Evolutionary conservation across 495 filamentous ascomycete genomes (phyloP).

Genomic region (Staphylotrichum tortipilum): DNA sequence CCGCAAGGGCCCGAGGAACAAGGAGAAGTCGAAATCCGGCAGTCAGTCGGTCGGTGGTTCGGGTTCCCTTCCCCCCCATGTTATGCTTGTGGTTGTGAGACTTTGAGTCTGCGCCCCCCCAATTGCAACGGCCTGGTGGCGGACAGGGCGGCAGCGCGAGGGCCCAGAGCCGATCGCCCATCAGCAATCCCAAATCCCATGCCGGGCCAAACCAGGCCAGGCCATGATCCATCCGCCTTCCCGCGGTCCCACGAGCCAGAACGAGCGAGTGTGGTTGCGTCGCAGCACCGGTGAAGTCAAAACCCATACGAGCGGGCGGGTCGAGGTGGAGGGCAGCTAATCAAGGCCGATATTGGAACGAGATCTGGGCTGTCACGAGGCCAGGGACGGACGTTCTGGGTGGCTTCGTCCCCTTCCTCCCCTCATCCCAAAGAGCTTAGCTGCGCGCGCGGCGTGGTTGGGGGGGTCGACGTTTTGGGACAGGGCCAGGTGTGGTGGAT

Average conservation of each 20-base stretch:
- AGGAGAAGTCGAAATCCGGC: constrained; percentile 7
- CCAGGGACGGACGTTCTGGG: not conserved
- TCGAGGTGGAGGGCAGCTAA: constrained; percentile 4
- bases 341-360: constrained; percentile 12
- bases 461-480: too few relatives aligned
- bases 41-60: not conserved
- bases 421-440: constrained; percentile 3
- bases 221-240: not conserved
- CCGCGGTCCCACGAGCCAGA: constrained; percentile 5
- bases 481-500: not conserved
- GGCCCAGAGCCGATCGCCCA: not conserved
- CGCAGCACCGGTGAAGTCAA: constrained; percentile 15
- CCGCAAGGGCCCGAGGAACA: too few relatives aligned
- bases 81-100: not conserved
- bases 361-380: constrained; percentile 13
- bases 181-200: not conserved
- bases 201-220: not conserved
- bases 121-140: not conserved
- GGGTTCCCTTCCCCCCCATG: too few relatives aligned
- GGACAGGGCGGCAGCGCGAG: too few relatives aligned
- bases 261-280: constrained; percentile 10
- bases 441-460: not conserved
- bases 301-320: not conserved
- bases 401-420: not conserved
- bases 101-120: not conserved